Evolutionary conservation across 768 basidiomycete species (phyloP), one percentile per base, ranked within the genome.

Genomic region (Boletus pseudo-olivaceus): DNA sequence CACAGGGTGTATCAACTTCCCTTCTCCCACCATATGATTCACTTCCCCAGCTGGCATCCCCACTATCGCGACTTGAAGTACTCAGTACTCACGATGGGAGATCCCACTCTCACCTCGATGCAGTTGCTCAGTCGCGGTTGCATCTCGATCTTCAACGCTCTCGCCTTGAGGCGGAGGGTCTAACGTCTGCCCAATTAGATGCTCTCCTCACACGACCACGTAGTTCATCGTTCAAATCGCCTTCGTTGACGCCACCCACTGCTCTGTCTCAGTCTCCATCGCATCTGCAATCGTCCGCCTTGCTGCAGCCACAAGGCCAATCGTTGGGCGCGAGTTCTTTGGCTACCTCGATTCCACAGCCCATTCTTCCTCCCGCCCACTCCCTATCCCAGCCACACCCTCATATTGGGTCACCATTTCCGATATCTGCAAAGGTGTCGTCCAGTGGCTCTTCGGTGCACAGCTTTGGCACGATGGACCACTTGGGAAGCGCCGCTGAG

Each of bases 351-450:
- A 47, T 62, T 19, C n/a, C 54, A 32, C 66, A 68, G 27, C 51
- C 68, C 8, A 49, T 68, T 11, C 56, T 60, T 4, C 47, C 63
- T 11, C 41, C 62, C 19, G 47, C 68, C 14, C 60, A 55, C 35
- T 55, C 68, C 7, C 48, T 68, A 14, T 68, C 67, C 1, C 64
- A 53, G 29, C 58, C 69, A 20, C 70, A 59, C 42, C 72, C 69
- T 8, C 59, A 70, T 29, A 54, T 62, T 11, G 67, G 62, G n/a
- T 70, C 69, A 20, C 69, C 69, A 15, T 64, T 55, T 40, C 39
- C 46, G 15, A 49, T 58, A 40, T 66, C 68, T 20, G 41, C 68
- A 23, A 68, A 59, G 30, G 54, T 53, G 23, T 53, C 62, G 3
- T 62, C 71, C 12, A 57, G 61, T 5, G 57, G 56, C 23, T 60